Evolutionary conservation across 768 basidiomycete species (phyloP), one percentile per base, ranked within the genome.

Genomic region (Lactifluus piperatus): DNA sequence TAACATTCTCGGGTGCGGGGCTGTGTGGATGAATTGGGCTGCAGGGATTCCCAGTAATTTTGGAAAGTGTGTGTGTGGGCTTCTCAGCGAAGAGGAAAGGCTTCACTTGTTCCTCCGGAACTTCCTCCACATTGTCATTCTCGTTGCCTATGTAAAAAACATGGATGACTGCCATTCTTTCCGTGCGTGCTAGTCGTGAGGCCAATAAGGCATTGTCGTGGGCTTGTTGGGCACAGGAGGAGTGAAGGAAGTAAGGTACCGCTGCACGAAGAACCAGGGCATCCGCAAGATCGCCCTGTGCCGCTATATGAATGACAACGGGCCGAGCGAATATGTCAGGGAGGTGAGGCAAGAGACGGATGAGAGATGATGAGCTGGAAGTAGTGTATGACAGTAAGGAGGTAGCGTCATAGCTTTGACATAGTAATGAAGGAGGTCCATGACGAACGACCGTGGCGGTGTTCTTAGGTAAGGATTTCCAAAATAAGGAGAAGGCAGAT

Each of bases 131-230:
- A 6, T 68, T 63, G 27, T 78, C 75, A 16, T 72, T 71, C 22
- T 73, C 69, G 2, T 69, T 69, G 2, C 68, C 72, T 8, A 75
- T 68, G 66, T 87, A 84, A 72, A 93, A 97, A 14, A 80, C 84
- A 69, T 97, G 95, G 26, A 97, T 76, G n/a, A 95, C 90, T 5
- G 86, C 84, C 65, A 82, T 86, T 56, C 76, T 76, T 66, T 88
- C 82, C 7, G 78, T 70, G 37, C 79, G 78, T 0, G 95, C 91
- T 51, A 97, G 73, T 44, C 85, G 81, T 51, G 90, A 84, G 14
- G 92, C 91, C 18, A 98, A 79, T 36, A 97, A 74, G 24, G 92
- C 88, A 71, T 97, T 86, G 68, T 94, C 91, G 66, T 95, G 88
- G 4, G 93, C 91, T 68, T 93, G 81, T 69, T 92, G 88, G 3